phyloP scores from a whole-genome alignment of 352 stramenopile species.

The Globisporangium nodosum region DNA sequence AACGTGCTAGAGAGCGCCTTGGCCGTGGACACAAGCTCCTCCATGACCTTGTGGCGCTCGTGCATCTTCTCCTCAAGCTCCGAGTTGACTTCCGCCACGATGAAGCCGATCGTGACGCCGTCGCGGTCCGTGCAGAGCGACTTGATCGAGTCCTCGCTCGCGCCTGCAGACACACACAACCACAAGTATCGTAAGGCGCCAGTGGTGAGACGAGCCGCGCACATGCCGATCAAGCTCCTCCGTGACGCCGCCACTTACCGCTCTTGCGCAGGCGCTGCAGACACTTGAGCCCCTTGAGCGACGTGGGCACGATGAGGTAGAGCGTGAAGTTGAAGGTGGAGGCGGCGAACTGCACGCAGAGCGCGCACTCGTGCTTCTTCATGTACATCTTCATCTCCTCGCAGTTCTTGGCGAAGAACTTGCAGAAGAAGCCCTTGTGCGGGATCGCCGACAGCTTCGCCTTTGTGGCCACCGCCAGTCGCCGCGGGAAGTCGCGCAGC shows the following conservation, averaged over 20 bases:
- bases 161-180: constrained; percentile 30
- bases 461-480: constrained; percentile 68
- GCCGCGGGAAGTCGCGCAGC: constrained; percentile 70
- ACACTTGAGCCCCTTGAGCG: constrained; percentile 65
- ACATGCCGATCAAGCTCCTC: not conserved
- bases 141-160: constrained; percentile 75
- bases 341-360: constrained; percentile 78
- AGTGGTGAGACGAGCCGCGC: not conserved
- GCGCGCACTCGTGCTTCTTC: constrained; percentile 78
- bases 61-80: constrained; percentile 79
- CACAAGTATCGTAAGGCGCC: not conserved
- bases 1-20: constrained; percentile 78
- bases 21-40: constrained; percentile 66
- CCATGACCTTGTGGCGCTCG: constrained; percentile 71
- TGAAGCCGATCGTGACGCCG: constrained; percentile 82
- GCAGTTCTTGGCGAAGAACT: constrained; percentile 83
- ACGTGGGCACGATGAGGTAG: constrained; percentile 67
- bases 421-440: constrained; percentile 87
- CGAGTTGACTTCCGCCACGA: constrained; percentile 83
- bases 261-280: constrained; percentile 76
- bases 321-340: constrained; percentile 85
- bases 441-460: constrained; percentile 75
- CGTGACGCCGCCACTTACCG: constrained; percentile 27
- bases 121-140: constrained; percentile 81
- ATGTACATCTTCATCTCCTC: constrained; percentile 87